Evolutionary conservation across 805 yeast genomes (phyloP).

Genomic region (Zygoascus flipseniorum): DNA sequence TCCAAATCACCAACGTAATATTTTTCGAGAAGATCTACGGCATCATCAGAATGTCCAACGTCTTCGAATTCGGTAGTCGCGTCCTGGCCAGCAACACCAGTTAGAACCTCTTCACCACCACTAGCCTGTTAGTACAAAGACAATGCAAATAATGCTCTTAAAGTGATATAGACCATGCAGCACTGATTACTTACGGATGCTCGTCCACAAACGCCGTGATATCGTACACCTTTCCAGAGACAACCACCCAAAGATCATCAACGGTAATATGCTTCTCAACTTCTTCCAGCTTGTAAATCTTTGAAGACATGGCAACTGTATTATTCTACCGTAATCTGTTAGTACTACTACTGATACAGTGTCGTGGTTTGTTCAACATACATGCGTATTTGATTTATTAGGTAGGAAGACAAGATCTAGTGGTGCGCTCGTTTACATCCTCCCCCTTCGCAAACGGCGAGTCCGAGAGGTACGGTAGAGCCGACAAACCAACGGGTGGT

Average conservation of each 20-base stretch:
- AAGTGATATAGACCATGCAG: no score
- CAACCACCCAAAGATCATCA: slow-evolving; percentile 64
- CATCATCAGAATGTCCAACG: slow-evolving; percentile 97
- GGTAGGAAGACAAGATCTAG: background rate
- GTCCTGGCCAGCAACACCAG: slow-evolving; percentile 75
- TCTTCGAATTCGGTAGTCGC: slow-evolving; percentile 69
- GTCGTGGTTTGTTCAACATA: background rate
- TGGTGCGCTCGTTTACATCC: background rate
- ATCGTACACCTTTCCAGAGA: slow-evolving; percentile 62
- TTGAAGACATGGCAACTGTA: slow-evolving; percentile 1
- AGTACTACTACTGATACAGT: background rate
- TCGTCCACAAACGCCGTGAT: slow-evolving; percentile 44
- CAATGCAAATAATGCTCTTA: no score
- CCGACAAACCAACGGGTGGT: background rate
- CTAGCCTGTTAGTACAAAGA: slow-evolving; percentile 8
- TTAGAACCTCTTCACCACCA: slow-evolving; percentile 77
- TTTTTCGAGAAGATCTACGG: slow-evolving; percentile 63
- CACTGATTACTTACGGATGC: slow-evolving; percentile 41
- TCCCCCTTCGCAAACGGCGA: background rate
- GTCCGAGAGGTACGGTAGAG: background rate
- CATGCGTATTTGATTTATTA: background rate
- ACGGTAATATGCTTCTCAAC: slow-evolving; percentile 37
- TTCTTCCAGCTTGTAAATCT: slow-evolving; percentile 30
- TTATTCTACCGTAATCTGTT: background rate
- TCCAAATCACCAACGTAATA: slow-evolving; percentile 74